These are phyloP conservation scores for Vickermania spadyakhi DNA, from an alignment of 208 protist genomes.

Conservation along the genomic window DNA sequence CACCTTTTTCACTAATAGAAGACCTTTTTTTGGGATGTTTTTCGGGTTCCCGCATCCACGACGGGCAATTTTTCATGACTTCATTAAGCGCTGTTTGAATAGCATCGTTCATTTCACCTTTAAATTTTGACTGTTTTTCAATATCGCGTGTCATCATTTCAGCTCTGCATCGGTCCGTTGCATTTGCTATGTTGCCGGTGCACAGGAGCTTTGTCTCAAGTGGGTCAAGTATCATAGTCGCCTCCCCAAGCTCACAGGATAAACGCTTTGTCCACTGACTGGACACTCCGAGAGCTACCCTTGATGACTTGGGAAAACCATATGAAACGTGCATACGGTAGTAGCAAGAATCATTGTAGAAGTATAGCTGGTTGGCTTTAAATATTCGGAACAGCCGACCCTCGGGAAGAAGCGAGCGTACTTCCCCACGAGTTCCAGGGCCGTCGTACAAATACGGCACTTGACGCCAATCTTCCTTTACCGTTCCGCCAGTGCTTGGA, in stretches of 20 bases:
- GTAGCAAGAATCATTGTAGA: conserved; percentile 11
- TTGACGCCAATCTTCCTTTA: background rate
- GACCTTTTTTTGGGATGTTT: conserved; percentile 5
- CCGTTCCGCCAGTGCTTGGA: background rate
- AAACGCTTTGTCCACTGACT: background rate
- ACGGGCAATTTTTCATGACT: conserved; percentile 2
- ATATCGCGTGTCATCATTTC: background rate
- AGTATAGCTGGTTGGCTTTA: background rate
- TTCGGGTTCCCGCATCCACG: conserved; percentile 4
- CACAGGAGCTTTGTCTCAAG: conserved; percentile 14
- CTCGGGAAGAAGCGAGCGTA: background rate
- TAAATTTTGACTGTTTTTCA: conserved; percentile 6
- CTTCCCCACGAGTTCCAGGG: conserved; percentile 5
- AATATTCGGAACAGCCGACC: conserved; percentile 6
- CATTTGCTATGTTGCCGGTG: conserved; percentile 8
- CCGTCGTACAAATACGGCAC: conserved; percentile 5
- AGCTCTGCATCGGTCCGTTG: conserved; percentile 13
- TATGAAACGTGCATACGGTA: conserved; percentile 8
- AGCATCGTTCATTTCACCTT: background rate
- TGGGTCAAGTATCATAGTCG: conserved; percentile 10
- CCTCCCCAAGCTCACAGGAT: conserved; percentile 4
- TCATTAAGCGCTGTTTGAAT: conserved; percentile 9
- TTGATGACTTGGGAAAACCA: background rate
- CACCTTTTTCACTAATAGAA: background rate
- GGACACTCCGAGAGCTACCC: background rate